Base-by-base conservation (phyloP, 306 rosid genomes). In the Sindora glabra region DNA sequence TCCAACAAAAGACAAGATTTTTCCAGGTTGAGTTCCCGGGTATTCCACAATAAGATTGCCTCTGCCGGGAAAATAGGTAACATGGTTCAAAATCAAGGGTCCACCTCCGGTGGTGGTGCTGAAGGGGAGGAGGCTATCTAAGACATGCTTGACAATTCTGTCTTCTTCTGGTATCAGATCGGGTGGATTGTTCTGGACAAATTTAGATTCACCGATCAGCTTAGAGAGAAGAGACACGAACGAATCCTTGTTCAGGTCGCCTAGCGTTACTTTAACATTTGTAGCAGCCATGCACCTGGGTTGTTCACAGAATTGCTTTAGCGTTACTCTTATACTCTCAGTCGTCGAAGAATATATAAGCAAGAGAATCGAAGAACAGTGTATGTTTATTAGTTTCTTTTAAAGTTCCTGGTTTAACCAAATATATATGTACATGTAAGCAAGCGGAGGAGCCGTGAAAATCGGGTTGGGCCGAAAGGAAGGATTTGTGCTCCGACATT, bases 111-210 rank as follows among this genome's bases (percentile, higher is more conserved):
- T 65, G 80, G 74, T 59, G 71, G 90, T 83, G 83, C 89, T 89
- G 36, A 50, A 62, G 12, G 99, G 97, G 5, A 61, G 58, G 41
- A 92, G 95, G 1, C 59, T 58, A 21, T 84, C 81, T 12, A 86
- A 58, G 23, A 92, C 83, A 71, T 89, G 96, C 24, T 70, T 79
- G 38, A 86, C 85, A 18, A 77, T 78, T 60, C 81, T 79, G 55
- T 92, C 89, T 67, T 92, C 99, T 74, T 92, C 49, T 0, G 99
- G 97, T 24, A 92, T 84, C 5, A 84, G 75, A 3, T 86, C 94
- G 0, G 94, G 95, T 0, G 95, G 90, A 64, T 89, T 89, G 94
- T 86, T 92, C 72, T 89, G 99, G 14, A 92, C 77, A 74, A 53
- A 74, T 64, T 84, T 64, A 12, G 99, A 80, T 74, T 92, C 97